Evolutionary conservation across 352 stramenopile genomes (phyloP).

Genomic region (Pelagophyceae sp.): DNA sequence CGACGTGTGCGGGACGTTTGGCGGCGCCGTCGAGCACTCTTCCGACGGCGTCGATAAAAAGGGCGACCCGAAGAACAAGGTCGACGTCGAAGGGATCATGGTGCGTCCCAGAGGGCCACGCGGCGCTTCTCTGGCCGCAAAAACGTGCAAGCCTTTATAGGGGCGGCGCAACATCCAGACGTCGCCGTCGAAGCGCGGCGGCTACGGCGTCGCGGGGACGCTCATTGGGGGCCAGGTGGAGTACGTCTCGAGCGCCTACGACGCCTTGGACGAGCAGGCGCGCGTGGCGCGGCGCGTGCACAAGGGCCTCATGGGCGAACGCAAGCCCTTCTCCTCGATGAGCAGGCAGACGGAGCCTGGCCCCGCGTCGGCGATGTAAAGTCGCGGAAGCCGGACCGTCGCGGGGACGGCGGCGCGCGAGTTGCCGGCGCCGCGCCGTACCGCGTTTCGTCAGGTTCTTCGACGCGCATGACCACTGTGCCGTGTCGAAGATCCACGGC

Average conservation of each 20-base stretch:
- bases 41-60: background rate
- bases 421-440: background rate
- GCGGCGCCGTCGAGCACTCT: background rate
- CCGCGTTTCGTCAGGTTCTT: background rate
- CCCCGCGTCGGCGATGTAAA: too few relatives aligned
- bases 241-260: background rate
- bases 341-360: too few relatives aligned
- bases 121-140: too few relatives aligned
- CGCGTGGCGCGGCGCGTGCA: background rate
- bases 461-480: background rate
- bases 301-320: background rate
- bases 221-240: background rate
- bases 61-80: background rate
- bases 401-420: background rate
- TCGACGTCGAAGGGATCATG: background rate
- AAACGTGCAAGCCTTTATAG: too few relatives aligned
- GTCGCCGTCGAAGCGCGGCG: background rate
- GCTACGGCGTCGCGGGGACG: background rate
- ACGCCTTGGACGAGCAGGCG: background rate
- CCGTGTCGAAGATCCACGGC: background rate
- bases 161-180: constrained; percentile 6
- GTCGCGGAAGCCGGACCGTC: background rate
- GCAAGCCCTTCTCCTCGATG: background rate
- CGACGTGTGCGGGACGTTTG: background rate
- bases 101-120: too few relatives aligned